Evolutionary conservation across 2,329 filamentous ascomycete species (phyloP).

Genomic region (Penicillium sp.): DNA sequence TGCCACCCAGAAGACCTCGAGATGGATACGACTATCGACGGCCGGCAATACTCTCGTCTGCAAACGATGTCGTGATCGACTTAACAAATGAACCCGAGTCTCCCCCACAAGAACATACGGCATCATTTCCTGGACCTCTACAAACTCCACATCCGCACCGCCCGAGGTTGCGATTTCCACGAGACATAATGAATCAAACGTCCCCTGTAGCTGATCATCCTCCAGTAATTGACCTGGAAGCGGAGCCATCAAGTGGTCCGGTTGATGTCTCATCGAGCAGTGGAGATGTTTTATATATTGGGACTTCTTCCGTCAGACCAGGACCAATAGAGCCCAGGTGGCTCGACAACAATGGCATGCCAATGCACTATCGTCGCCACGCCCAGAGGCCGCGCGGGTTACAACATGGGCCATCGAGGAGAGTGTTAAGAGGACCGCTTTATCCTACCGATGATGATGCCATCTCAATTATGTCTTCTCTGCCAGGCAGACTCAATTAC

Average conservation of each 20-base stretch:
- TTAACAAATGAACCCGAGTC: conserved; percentile 47
- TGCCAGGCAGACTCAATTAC: not conserved
- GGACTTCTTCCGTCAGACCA: conserved; percentile 28
- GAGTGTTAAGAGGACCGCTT: not conserved
- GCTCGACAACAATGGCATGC: conserved; percentile 6
- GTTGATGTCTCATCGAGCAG: conserved; percentile 32
- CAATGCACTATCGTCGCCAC: not conserved
- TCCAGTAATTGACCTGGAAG: conserved; percentile 43
- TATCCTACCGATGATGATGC: not conserved
- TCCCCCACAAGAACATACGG: conserved; percentile 23
- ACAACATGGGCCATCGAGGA: not conserved
- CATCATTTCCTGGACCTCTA: not conserved
- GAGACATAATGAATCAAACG: conserved; percentile 32
- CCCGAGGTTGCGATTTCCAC: conserved; percentile 30
- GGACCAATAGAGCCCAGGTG: conserved; percentile 15
- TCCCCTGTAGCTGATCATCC: not conserved
- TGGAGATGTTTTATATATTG: conserved; percentile 54
- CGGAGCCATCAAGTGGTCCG: conserved; percentile 23
- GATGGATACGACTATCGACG: conserved; percentile 57
- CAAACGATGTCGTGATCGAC: conserved; percentile 44
- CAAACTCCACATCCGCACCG: conserved; percentile 9
- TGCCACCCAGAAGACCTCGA: conserved; percentile 43
- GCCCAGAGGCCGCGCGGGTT: not conserved
- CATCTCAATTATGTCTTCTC: not conserved
- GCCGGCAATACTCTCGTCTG: conserved; percentile 43